Conservation (phyloP, 148 eudicot species). For the Dysphania ambrosioides region DNA sequence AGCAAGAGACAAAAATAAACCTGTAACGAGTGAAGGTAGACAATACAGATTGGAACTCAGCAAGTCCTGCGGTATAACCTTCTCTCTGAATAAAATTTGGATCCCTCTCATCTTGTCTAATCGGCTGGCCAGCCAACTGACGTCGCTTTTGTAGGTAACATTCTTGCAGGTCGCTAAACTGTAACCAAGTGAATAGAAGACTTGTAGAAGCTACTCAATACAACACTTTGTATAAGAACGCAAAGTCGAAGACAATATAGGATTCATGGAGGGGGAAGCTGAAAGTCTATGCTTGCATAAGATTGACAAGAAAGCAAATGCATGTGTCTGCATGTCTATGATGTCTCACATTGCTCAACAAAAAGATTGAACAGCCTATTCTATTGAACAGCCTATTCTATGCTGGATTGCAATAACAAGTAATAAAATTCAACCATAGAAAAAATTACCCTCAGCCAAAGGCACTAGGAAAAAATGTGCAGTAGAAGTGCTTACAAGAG, state of each 20-base stretch:
- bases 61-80: slow-evolving; percentile 51
- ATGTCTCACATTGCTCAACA: background rate
- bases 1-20: slow-evolving; percentile 25
- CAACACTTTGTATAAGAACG: background rate
- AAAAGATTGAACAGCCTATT: too few relatives aligned
- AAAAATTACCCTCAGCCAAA: background rate
- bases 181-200: slow-evolving; percentile 25
- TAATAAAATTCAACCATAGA: background rate
- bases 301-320: background rate
- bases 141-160: slow-evolving; percentile 69
- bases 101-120: slow-evolving; percentile 43
- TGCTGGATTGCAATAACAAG: background rate
- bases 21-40: slow-evolving; percentile 63
- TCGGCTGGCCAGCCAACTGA: slow-evolving; percentile 35
- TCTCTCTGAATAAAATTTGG: slow-evolving; percentile 39
- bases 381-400: background rate
- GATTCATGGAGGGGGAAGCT: background rate
- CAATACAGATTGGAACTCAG: slow-evolving; percentile 59
- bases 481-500: background rate
- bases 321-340: background rate
- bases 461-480: background rate
- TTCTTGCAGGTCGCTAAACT: slow-evolving; percentile 59
- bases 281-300: background rate
- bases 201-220: slow-evolving; percentile 4
- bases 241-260: background rate